Evolutionary conservation across 2,329 filamentous ascomycete genomes (phyloP), one percentile per base, ranked within the genome.

Genomic region (Aspergillus awamori): DNA sequence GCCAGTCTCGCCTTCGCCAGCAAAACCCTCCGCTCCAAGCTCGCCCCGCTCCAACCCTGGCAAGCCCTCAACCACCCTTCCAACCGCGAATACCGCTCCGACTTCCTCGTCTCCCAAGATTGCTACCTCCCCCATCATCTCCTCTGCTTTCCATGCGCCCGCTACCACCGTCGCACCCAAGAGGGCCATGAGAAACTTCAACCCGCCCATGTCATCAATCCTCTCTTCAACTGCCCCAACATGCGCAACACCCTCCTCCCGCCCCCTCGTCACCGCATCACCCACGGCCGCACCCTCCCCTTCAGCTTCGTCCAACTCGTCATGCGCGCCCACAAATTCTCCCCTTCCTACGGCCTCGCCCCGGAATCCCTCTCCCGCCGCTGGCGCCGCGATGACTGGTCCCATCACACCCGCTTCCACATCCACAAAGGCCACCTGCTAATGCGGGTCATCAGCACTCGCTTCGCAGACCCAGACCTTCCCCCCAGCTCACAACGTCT

Each of bases 301-400:
- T 87, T 85, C 70, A 73, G 83, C 11, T 87, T 87, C 63, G 79
- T 86, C 2, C 86, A 88, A 69, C 79, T 88, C n/a, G 79, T 76
- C 4, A 74, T 83, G 45, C 81, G 85, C 33, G 79, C 80, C 4
- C 73, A 79, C 59, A 77, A 77, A n/a, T 82, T 82, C 67, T 77
- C 78, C 1, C 75, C 79, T 0, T 58, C 63, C 2, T 81, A 85
- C 66, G 84, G 84, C 28, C 78, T 87, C 39, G 62, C 77, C 2
- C 60, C 76, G 2, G 78, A 82, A 1, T 73, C 77, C 0, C 77
- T 89, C 17, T 74, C 74, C 8, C 81, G 84, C 2, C 80, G 84
- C 56, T 88, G 84, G 83, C 82, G 80, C 62, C 80, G 83, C 57
- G 75, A 80, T 51, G 76, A 77, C 62, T 89, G 86, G 86, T 77